These are phyloP conservation scores for Lentinula sp. DNA, from an alignment of 768 basidiomycete genomes.

Conservation along the genomic window DNA sequence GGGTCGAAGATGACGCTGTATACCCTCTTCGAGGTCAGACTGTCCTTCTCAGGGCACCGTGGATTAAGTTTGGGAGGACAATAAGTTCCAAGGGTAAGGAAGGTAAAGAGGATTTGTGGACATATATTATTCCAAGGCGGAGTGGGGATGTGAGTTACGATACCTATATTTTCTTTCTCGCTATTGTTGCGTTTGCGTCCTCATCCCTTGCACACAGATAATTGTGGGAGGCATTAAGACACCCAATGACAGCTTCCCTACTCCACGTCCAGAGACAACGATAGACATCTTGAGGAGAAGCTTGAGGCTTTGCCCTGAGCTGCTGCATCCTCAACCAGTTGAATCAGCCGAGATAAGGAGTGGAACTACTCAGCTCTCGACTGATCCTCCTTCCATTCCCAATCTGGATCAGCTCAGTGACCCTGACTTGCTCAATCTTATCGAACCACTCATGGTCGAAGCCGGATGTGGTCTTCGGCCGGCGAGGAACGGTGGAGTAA, in stretches of 20 bases:
- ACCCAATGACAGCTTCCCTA: conserved; percentile 29
- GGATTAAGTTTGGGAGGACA: conserved; percentile 21
- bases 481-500: conserved; percentile 48
- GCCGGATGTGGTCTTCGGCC: conserved; percentile 57
- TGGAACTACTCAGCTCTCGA: background rate
- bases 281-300: conserved; percentile 13
- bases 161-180: conserved; percentile 1
- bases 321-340: conserved; percentile 19
- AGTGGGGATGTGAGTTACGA: conserved; percentile 25
- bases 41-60: conserved; percentile 46
- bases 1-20: conserved; percentile 53
- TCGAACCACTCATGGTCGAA: conserved; percentile 27
- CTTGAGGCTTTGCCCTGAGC: conserved; percentile 24
- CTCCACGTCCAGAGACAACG: conserved; percentile 13
- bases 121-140: conserved; percentile 63
- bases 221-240: conserved; percentile 57
- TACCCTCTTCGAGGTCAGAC: conserved; percentile 62
- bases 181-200: background rate
- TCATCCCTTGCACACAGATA: conserved; percentile 13
- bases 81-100: conserved; percentile 7
- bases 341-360: background rate
- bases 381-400: background rate
- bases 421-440: conserved; percentile 17
- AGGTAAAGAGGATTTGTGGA: conserved; percentile 15
- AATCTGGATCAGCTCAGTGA: conserved; percentile 14